Percentiles rank a stretch among this genome's conserved stretches.
Evolutionary conservation across 2,329 filamentous ascomycete genomes (phyloP).

Genomic region (Aspergillus felis): DNA sequence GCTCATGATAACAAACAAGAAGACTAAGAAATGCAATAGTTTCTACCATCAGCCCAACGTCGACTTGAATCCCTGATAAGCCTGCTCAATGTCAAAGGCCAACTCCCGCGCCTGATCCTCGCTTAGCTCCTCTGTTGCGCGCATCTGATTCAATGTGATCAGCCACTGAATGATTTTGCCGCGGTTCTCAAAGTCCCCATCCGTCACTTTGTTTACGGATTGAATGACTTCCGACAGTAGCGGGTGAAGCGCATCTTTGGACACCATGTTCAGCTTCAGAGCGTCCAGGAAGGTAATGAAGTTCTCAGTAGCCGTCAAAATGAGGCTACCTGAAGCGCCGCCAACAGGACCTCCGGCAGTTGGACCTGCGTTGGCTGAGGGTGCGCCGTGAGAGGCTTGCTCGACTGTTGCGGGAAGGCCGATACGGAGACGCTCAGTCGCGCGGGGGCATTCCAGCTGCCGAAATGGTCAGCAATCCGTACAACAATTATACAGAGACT

Average conservation of each 20-base stretch:
- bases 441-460: slow-evolving; percentile 89
- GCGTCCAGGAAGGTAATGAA: slow-evolving; percentile 98
- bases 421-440: slow-evolving; percentile 86
- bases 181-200: slow-evolving; percentile 88
- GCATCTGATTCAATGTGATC: slow-evolving; percentile 96
- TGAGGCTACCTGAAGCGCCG: slow-evolving; percentile 59
- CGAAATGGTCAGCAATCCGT: slow-evolving; percentile 9
- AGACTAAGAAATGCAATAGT: neutral
- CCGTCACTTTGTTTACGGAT: slow-evolving; percentile 94
- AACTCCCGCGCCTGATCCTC: slow-evolving; percentile 85
- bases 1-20: neutral
- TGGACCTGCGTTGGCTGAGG: slow-evolving; percentile 38
- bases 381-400: slow-evolving; percentile 51
- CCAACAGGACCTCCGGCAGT: slow-evolving; percentile 24
- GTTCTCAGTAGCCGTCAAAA: slow-evolving; percentile 89
- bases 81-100: slow-evolving; percentile 88
- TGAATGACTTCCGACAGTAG: slow-evolving; percentile 94
- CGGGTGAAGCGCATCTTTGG: slow-evolving; percentile 95
- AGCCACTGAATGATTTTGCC: slow-evolving; percentile 99
- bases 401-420: slow-evolving; percentile 83
- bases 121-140: slow-evolving; percentile 82
- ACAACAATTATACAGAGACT: neutral
- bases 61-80: slow-evolving; percentile 89
- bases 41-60: slow-evolving; percentile 54
- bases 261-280: slow-evolving; percentile 82